Conservation (phyloP, 306 rosid genomes). For the Quercus robur region DNA sequence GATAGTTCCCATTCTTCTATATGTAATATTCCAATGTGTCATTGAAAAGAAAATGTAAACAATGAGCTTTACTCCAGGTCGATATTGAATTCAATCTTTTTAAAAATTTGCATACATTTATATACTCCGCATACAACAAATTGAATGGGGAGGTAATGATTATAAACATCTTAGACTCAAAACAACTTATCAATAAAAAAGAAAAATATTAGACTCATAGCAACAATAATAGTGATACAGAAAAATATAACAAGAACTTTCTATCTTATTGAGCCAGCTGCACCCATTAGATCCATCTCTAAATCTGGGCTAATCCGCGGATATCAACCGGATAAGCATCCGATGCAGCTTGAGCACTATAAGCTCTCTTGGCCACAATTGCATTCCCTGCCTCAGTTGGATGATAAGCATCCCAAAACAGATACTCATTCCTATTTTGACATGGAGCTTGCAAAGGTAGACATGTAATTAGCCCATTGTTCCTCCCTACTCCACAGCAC, state of each 20-base stretch:
- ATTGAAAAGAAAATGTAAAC: too few species aligned
- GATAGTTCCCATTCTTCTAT: too few species aligned
- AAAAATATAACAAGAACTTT: neutral
- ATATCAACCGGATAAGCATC: constrained; percentile 93
- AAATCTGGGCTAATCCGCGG: constrained; percentile 60
- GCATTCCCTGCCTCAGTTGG: constrained; percentile 76
- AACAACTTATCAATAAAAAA: neutral
- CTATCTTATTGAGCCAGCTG: neutral
- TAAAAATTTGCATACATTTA: neutral
- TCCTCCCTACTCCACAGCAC: constrained; percentile 94
- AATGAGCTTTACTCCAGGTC: neutral
- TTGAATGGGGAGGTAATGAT: neutral
- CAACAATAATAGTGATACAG: too few species aligned
- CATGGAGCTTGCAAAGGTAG: constrained; percentile 79
- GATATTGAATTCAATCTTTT: neutral
- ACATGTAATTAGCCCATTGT: constrained; percentile 90
- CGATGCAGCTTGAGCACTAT: constrained; percentile 60
- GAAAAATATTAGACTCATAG: too few species aligned
- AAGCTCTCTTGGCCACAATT: constrained; percentile 62
- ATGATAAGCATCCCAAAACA: constrained; percentile 98
- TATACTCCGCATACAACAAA: neutral
- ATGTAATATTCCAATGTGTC: too few species aligned
- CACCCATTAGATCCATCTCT: constrained; percentile 5
- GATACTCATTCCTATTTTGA: constrained; percentile 47
- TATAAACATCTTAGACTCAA: neutral